These are phyloP conservation scores for Fragaria nilgerrensis DNA, from an alignment of 306 rosid species.

Conservation along the genomic window DNA sequence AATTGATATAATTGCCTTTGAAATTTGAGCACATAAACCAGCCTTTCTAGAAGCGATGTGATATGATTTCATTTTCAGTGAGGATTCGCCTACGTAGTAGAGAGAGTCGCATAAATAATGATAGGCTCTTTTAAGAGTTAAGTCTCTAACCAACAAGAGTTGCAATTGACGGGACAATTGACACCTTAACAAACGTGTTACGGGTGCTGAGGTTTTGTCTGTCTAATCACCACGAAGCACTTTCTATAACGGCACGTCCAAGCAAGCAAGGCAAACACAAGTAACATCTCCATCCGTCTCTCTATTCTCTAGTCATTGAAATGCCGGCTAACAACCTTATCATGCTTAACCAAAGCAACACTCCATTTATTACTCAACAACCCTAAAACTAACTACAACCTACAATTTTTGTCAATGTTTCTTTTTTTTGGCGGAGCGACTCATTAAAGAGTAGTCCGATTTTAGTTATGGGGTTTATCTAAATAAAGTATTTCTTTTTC, in stretches of 20 bases:
- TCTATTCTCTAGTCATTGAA: slow-evolving; percentile 30
- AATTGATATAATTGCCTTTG: background rate
- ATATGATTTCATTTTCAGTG: background rate
- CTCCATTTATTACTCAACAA: slow-evolving; percentile 13
- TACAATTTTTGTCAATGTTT: background rate
- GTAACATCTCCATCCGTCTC: background rate
- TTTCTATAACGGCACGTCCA: slow-evolving; percentile 57
- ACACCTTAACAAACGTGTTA: slow-evolving; percentile 15
- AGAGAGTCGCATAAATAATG: background rate
- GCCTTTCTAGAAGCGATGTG: slow-evolving; percentile 22
- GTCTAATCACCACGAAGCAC: slow-evolving; percentile 11
- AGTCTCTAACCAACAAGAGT: background rate
- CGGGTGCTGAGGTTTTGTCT: background rate
- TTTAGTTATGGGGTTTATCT: background rate
- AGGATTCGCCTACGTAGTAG: background rate
- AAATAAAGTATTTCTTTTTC: background rate
- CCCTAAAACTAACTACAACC: slow-evolving; percentile 4
- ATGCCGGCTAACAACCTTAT: slow-evolving; percentile 23
- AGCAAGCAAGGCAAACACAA: slow-evolving; percentile 39
- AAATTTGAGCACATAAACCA: background rate
- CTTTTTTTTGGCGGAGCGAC: background rate
- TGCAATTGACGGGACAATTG: too few species aligned
- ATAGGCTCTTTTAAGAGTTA: background rate
- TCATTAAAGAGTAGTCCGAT: background rate
- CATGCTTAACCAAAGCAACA: slow-evolving; percentile 22